These are phyloP conservation scores for Monosporascus sp. DNA, from an alignment of 2,329 filamentous ascomycete species.

Conservation along the genomic window DNA sequence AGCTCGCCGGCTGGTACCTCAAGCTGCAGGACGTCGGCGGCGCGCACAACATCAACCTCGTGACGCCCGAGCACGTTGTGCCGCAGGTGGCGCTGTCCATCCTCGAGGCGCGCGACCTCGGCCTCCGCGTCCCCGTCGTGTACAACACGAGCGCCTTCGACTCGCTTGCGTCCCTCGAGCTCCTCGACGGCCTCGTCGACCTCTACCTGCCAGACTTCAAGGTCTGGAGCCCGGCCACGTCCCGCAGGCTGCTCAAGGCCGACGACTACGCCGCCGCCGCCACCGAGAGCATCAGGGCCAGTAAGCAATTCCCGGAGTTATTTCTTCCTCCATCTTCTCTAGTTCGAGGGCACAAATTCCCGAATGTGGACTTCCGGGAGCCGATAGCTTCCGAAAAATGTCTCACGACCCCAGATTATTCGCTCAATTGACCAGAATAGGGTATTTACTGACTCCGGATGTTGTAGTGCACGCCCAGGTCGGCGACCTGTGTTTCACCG, in stretches of 20 bases:
- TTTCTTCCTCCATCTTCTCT: too few relatives aligned
- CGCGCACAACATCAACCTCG: slow-evolving; percentile 86
- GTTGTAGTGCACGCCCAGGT: slow-evolving; percentile 81
- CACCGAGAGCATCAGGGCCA: slow-evolving; percentile 70
- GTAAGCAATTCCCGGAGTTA: too few relatives aligned
- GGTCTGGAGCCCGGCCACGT: slow-evolving; percentile 64
- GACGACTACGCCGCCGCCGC: slow-evolving; percentile 70
- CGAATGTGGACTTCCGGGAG: too few relatives aligned
- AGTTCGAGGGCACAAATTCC: too few relatives aligned
- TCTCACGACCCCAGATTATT: too few relatives aligned
- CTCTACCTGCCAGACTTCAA: slow-evolving; percentile 91
- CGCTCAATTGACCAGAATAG: too few relatives aligned
- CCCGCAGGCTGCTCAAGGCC: slow-evolving; percentile 69
- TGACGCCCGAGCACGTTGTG: slow-evolving; percentile 83
- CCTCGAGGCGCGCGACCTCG: slow-evolving; percentile 64
- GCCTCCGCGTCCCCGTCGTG: slow-evolving; percentile 67
- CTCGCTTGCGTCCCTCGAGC: slow-evolving; percentile 62
- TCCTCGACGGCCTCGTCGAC: slow-evolving; percentile 75
- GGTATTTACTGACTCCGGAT: too few relatives aligned
- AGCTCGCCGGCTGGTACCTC: slow-evolving; percentile 76
- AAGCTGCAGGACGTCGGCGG: slow-evolving; percentile 75
- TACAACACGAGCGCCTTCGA: slow-evolving; percentile 86
- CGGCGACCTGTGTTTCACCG: slow-evolving; percentile 76
- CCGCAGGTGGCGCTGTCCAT: slow-evolving; percentile 77
- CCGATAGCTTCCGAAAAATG: too few relatives aligned